phyloP scores from a whole-genome alignment of 2,329 filamentous ascomycete species.

The Aspergillus sp. region DNA sequence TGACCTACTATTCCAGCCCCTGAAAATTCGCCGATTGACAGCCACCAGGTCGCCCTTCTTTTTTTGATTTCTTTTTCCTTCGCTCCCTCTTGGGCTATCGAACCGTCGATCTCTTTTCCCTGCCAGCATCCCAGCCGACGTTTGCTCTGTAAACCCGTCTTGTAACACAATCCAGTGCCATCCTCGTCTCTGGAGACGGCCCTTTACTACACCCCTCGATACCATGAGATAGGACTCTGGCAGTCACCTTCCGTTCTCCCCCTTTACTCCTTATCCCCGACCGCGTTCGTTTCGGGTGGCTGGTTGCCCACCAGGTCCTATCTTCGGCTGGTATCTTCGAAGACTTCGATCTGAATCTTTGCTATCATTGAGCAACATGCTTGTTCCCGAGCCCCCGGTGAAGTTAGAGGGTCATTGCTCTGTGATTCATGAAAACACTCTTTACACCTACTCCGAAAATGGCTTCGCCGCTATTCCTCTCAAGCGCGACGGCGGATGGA shows the following conservation, averaged over 20 bases:
- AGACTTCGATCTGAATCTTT: conserved; percentile 13
- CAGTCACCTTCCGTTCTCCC: conserved; percentile 29
- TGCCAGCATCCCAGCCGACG: background rate
- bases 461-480: conserved; percentile 75
- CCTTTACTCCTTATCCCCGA: conserved; percentile 20
- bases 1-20: conserved; percentile 14
- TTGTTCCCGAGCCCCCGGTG: conserved; percentile 67
- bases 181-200: conserved; percentile 8
- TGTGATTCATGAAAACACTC: conserved; percentile 73
- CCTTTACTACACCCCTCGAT: conserved; percentile 10
- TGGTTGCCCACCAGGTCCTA: conserved; percentile 23
- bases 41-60: conserved; percentile 18
- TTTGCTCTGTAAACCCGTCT: conserved; percentile 7
- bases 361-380: conserved; percentile 53
- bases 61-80: conserved; percentile 12
- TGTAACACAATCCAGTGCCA: conserved; percentile 6
- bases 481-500: conserved; percentile 70
- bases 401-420: conserved; percentile 78
- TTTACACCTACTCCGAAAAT: conserved; percentile 77
- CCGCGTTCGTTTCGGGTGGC: conserved; percentile 21
- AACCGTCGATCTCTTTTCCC: conserved; percentile 1
- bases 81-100: conserved; percentile 5
- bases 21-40: conserved; percentile 18
- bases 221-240: conserved; percentile 40
- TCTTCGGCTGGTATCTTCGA: conserved; percentile 33